These are phyloP conservation scores for Hyaloperonospora brassicae DNA, from an alignment of 352 stramenopile genomes.

Conservation along the genomic window DNA sequence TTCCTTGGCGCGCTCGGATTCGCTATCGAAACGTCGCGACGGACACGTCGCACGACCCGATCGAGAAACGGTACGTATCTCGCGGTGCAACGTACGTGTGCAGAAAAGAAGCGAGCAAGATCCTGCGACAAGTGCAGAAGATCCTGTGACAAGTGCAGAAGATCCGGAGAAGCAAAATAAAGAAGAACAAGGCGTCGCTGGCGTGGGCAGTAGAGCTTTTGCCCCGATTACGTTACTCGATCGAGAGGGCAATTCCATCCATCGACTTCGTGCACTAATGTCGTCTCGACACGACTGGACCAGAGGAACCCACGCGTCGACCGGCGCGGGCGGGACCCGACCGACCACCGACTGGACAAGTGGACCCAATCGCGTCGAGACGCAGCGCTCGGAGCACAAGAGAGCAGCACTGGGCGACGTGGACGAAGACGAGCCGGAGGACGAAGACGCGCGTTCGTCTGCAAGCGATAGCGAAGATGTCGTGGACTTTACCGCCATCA, in stretches of 20 bases:
- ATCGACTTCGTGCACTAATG: no score
- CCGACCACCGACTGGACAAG: neutral
- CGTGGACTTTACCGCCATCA: constrained; percentile 38
- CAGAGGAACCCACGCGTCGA: neutral
- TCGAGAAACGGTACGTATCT: neutral
- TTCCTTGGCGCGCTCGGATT: neutral
- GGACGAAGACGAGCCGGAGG: constrained; percentile 27
- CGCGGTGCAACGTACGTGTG: no score
- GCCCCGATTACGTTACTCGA: neutral
- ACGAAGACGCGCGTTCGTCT: constrained; percentile 21
- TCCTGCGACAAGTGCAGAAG: neutral
- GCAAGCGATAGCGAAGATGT: constrained; percentile 25
- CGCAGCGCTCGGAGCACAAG: constrained; percentile 11
- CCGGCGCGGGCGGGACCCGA: neutral
- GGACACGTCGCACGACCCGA: no score
- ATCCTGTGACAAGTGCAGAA: constrained; percentile 2
- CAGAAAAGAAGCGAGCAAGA: no score
- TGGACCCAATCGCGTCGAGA: constrained; percentile 32
- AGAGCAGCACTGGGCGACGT: constrained; percentile 5
- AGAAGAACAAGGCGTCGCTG: neutral
- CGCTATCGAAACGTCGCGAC: neutral
- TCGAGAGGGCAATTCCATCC: no score
- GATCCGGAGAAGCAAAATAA: neutral
- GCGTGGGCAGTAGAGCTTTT: neutral
- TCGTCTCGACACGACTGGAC: no score